Evolutionary conservation across 1,139 yeast species (phyloP).

Genomic region (Nakaseomyces delphensis): DNA sequence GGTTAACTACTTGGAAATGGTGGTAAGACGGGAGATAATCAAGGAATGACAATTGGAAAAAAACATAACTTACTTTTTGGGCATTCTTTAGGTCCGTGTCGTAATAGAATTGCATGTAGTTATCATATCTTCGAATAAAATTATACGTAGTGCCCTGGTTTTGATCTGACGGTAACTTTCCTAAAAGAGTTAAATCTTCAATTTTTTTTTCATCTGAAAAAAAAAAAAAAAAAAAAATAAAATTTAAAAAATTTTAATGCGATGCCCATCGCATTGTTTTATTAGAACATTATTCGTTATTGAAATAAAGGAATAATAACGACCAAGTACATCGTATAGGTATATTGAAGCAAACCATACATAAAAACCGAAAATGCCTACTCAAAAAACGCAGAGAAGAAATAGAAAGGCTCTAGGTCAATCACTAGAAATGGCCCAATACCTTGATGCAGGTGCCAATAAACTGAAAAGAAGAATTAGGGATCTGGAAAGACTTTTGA

Average conservation of each 20-base stretch:
- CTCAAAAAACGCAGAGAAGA: constrained; percentile 13
- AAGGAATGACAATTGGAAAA: too few relatives aligned
- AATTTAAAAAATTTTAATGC: not conserved
- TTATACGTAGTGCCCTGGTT: too few relatives aligned
- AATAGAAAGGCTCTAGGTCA: constrained; percentile 17
- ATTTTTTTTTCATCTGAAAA: not conserved
- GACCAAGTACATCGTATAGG: too few relatives aligned
- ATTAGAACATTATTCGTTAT: too few relatives aligned
- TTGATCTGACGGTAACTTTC: not conserved
- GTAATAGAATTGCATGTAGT: too few relatives aligned
- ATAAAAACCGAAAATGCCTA: not conserved
- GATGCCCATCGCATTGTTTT: not conserved
- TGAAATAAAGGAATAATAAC: too few relatives aligned
- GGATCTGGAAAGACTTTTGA: constrained; percentile 66
- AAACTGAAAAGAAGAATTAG: constrained; percentile 78
- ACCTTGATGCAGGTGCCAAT: constrained; percentile 33
- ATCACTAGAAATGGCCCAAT: constrained; percentile 30
- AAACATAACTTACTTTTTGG: too few relatives aligned
- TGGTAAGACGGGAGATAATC: too few relatives aligned
- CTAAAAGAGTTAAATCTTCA: constrained; percentile 3
- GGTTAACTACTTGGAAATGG: too few relatives aligned
- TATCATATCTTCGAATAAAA: too few relatives aligned
- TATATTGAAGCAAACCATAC: not conserved
- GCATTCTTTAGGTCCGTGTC: too few relatives aligned
- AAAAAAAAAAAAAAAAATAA: not conserved